Conservation (phyloP, 257 asterid species). For the Ballota nigra region DNA sequence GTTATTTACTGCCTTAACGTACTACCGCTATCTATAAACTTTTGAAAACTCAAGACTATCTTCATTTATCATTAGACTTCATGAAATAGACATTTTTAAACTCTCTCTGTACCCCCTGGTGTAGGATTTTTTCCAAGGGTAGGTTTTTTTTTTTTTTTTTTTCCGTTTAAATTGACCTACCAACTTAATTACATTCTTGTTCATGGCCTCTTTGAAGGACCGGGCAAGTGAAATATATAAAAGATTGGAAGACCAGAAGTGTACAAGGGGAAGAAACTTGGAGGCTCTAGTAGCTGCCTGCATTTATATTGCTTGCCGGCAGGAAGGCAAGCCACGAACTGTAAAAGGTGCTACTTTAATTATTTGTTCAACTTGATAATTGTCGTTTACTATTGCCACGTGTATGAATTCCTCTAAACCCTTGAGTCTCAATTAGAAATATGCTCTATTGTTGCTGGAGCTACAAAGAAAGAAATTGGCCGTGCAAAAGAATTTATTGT, state of each 20-base stretch:
- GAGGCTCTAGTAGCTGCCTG: slow-evolving; percentile 88
- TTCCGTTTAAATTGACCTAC: not conserved
- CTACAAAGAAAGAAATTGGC: slow-evolving; percentile 89
- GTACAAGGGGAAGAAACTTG: slow-evolving; percentile 89
- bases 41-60: not conserved
- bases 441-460: slow-evolving; percentile 87
- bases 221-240: slow-evolving; percentile 87
- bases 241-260: slow-evolving; percentile 86
- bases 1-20: not conserved
- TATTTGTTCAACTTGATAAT: slow-evolving; percentile 26
- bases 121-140: not conserved
- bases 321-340: slow-evolving; percentile 89
- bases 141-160: not conserved
- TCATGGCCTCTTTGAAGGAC: slow-evolving; percentile 41
- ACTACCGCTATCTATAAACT: not conserved
- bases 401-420: slow-evolving; percentile 39
- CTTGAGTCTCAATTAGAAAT: slow-evolving; percentile 64
- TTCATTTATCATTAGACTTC: not conserved
- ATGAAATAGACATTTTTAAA: not conserved
- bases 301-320: slow-evolving; percentile 88
- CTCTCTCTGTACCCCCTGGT: not conserved
- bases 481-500: slow-evolving; percentile 90
- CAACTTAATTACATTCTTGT: not conserved
- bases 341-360: slow-evolving; percentile 68
- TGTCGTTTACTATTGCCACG: slow-evolving; percentile 26